Percentiles rank a stretch among this genome's conserved stretches.
Conservation (phyloP, 176 grass and related monocot genomes). For the Oryza nivara region DNA sequence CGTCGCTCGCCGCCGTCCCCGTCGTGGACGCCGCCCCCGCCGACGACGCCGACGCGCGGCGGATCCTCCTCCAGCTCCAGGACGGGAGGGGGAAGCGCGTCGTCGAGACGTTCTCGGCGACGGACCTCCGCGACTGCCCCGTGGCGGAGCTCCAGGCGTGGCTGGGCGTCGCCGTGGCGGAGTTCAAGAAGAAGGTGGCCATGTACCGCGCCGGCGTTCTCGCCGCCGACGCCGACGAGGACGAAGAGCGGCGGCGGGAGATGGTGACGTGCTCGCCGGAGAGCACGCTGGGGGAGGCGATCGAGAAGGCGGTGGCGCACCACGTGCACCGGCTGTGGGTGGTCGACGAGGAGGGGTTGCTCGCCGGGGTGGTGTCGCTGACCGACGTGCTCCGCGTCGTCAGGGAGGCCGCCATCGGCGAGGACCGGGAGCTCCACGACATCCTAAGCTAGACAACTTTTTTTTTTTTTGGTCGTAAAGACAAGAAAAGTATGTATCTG, state of each 20-base stretch:
- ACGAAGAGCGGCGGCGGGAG: neutral
- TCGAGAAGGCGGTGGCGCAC: slow-evolving; percentile 50
- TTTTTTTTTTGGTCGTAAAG: neutral
- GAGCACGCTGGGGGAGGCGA: slow-evolving; percentile 58
- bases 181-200: slow-evolving; percentile 72
- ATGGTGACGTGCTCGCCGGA: slow-evolving; percentile 61
- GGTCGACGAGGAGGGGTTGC: slow-evolving; percentile 41
- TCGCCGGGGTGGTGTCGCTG: slow-evolving; percentile 66
- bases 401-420: slow-evolving; percentile 60
- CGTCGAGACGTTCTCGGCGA: slow-evolving; percentile 76
- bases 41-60: neutral
- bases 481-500: neutral
- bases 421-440: slow-evolving; percentile 49
- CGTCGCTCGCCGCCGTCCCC: slow-evolving; percentile 76
- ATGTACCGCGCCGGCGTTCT: slow-evolving; percentile 25
- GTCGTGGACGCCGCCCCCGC: slow-evolving; percentile 47
- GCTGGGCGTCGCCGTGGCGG: slow-evolving; percentile 52
- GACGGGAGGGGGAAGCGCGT: slow-evolving; percentile 67
- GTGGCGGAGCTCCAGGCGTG: slow-evolving; percentile 56
- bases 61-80: slow-evolving; percentile 50
- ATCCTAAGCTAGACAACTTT: neutral
- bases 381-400: slow-evolving; percentile 60
- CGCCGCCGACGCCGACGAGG: neutral
- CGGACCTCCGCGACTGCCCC: slow-evolving; percentile 68
- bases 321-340: slow-evolving; percentile 89